Base-by-base conservation (phyloP, 768 basidiomycete species). In the Amanita subjunquillea region DNA sequence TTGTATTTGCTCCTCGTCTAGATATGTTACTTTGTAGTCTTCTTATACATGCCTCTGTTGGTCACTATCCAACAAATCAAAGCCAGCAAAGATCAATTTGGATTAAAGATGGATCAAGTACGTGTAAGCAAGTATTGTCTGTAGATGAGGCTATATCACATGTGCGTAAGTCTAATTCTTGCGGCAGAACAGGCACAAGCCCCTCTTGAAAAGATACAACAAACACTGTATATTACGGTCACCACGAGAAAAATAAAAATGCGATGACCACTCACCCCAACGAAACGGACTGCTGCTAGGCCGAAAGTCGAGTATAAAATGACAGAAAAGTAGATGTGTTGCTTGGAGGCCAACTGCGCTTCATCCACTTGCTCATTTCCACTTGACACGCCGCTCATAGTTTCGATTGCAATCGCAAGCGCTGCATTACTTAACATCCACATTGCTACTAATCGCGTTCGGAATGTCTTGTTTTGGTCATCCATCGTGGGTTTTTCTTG, bases 401-500 rank as follows among this genome's bases (percentile, higher is more conserved):
- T 89, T 66, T 86, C 81, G 51, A 91, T 87, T 32, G 84, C 79
- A 52, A 91, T 74, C 3, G 86, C 82, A 20, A 91, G 68, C 4
- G 60, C 70, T 34, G 86, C 87, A 60, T 91, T 91, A 9, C 69
- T 58, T 41, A 75, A 68, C 80, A 91, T 86, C 91, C 91, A 91
- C 50, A 77, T 72, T 10, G 85, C 80, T 40, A 92, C 89, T 22
- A 93, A 74, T 46, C 91, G 84, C 2, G 91, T 93, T 54, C 91
- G 82, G 85, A 94, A 94, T 10, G 91, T 93, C 70, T 83, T 87
- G 72, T 93, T 93, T 67, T 84, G 74, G 62, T 94, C 91, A 63
- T 94, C 91, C 76, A 85, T 74, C 1, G 80, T 91, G 3, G 91
- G 91, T 63, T 85, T 87, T 66, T 91, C 88, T 2, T 74, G 49